Base-by-base conservation (phyloP, 768 basidiomycete species). In the Xerocomellus amylosporus region DNA sequence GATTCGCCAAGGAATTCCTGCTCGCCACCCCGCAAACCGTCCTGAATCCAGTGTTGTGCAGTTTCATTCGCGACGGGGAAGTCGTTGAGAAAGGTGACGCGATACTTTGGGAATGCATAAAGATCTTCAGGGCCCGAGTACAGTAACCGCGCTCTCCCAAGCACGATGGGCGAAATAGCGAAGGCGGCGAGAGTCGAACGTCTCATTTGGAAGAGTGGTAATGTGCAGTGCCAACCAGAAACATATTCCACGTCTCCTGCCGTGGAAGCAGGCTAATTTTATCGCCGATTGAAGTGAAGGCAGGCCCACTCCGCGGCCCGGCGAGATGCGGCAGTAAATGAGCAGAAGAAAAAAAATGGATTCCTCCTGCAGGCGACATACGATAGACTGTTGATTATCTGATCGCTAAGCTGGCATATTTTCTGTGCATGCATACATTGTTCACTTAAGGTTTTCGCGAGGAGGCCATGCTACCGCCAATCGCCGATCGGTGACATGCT, bases 111-210 rank as follows among this genome's bases (percentile, higher is more conserved):
- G 66, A 86, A 91, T 0, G 91, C 86, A 69, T 84, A 81, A 15
- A 84, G 76, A 63, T 93, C 91, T 62, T 92, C 87, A 28, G 91
- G 90, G 43, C 90, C 77, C 9, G 86, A 83, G 65, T 90, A 85
- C 28, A 85, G 68, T n/a, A 83, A 59, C 0, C 65, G 70, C 0
- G 73, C 75, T 39, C 40, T 63, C 53, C 49, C 44, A 6, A 62
- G 44, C 2, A 24, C 51, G 28, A 62, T 22, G 40, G 43, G 12
- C 49, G 55, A 59, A 49, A 71, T 14, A 8, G 52, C 54, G 47
- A 72, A 55, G 41, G 50, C 55, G 34, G 43, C 33, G 31, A 64
- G 33, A 5, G 48, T 39, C 6, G 60, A 56, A 26, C 31, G 70
- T 49, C 53, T 55, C 65, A 65, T 62, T 17, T n/a, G 38, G 46